Percentiles rank a stretch among this genome's conserved stretches.
phyloP scores from a whole-genome alignment of 257 asterid genomes.

The Nicotiana knightiana region DNA sequence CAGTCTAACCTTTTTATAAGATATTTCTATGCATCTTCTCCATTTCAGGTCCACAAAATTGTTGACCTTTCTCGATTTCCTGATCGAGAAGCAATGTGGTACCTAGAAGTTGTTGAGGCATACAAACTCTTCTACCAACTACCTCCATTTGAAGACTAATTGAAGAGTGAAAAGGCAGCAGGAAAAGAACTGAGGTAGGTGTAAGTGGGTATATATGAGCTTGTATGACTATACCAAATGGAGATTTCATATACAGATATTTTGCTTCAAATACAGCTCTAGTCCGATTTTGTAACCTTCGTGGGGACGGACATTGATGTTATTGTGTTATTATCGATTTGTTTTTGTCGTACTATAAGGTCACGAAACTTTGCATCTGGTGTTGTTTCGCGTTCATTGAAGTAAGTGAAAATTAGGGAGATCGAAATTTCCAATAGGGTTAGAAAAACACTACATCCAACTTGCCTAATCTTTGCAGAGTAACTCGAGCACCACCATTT shows the following conservation, averaged over 20 bases:
- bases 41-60: conserved; percentile 81
- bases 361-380: too few relatives aligned
- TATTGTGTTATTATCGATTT: too few relatives aligned
- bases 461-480: too few relatives aligned
- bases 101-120: conserved; percentile 85
- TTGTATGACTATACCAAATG: background rate
- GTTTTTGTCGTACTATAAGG: too few relatives aligned
- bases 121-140: conserved; percentile 62
- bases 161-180: background rate
- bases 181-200: conserved; percentile 1
- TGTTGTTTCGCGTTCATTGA: too few relatives aligned
- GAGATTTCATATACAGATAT: background rate
- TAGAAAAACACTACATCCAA: too few relatives aligned
- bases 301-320: too few relatives aligned
- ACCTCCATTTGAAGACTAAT: conserved; percentile 39
- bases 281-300: too few relatives aligned
- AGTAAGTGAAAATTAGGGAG: too few relatives aligned
- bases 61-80: conserved; percentile 75
- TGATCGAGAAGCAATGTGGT: conserved; percentile 94
- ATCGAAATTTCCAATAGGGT: too few relatives aligned
- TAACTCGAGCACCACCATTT: background rate
- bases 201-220: background rate
- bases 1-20: background rate
- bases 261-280: too few relatives aligned
- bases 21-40: background rate